phyloP scores from a whole-genome alignment of 2,329 filamentous ascomycete species.

The Didymellaceae sp. region DNA sequence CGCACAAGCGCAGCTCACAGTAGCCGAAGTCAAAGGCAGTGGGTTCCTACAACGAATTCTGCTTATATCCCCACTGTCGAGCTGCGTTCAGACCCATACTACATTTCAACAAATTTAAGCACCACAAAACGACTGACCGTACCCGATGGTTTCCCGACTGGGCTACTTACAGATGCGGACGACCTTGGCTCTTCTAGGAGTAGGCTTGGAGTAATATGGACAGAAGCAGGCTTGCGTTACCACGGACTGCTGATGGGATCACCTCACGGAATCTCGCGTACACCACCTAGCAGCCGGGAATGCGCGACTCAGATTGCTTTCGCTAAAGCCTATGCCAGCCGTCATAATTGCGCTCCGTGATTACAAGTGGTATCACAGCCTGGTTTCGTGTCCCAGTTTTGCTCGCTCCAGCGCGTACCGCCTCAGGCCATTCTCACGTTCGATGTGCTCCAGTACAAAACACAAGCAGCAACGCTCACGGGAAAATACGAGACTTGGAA shows the following conservation, averaged over 20 bases:
- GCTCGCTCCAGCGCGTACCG: too few relatives aligned
- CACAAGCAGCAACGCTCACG: too few relatives aligned
- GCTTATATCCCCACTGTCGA: conserved; percentile 15
- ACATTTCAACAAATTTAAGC: conserved; percentile 7
- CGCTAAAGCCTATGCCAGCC: conserved; percentile 2
- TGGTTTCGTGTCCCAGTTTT: not conserved
- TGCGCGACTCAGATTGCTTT: not conserved
- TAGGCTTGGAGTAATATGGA: conserved; percentile 6
- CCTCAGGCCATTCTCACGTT: too few relatives aligned
- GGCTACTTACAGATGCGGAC: conserved; percentile 7
- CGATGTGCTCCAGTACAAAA: too few relatives aligned
- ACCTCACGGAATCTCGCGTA: conserved; percentile 5
- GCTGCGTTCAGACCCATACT: conserved; percentile 12
- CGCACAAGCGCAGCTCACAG: conserved; percentile 22
- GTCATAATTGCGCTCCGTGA: conserved; percentile 5
- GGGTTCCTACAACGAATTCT: conserved; percentile 13
- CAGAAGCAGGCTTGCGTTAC: conserved; percentile 13
- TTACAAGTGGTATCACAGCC: not conserved
- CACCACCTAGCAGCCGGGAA: conserved; percentile 16
- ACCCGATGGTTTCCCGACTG: not conserved
- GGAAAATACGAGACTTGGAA: too few relatives aligned
- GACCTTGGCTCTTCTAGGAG: conserved; percentile 13
- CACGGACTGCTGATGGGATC: conserved; percentile 13
- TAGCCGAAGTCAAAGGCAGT: conserved; percentile 16
- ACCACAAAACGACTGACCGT: conserved; percentile 1